Conservation (phyloP, 352 stramenopile species). For the Pythium pyrilobum region DNA sequence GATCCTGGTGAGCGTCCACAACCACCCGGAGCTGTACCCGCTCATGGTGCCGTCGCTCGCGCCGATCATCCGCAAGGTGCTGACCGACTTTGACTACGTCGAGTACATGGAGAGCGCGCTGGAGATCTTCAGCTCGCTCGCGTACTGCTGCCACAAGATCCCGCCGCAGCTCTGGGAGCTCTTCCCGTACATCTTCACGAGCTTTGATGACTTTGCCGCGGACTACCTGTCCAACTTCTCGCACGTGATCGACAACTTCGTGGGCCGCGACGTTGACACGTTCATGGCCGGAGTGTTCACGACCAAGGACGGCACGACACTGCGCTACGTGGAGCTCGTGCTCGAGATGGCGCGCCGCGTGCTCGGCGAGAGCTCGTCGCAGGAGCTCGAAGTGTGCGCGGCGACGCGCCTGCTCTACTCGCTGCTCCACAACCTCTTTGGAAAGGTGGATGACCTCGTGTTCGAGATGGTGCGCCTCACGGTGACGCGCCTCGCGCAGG, state of each 20-base stretch:
- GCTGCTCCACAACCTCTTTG: constrained; percentile 80
- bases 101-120: constrained; percentile 97
- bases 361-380: constrained; percentile 50
- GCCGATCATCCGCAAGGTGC: constrained; percentile 94
- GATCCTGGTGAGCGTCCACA: constrained; percentile 80
- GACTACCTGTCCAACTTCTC: constrained; percentile 97
- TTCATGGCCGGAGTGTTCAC: constrained; percentile 54
- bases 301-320: constrained; percentile 32
- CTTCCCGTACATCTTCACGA: constrained; percentile 95
- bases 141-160: constrained; percentile 93
- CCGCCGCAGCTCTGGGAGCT: constrained; percentile 91
- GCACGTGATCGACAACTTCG: constrained; percentile 95
- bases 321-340: constrained; percentile 76
- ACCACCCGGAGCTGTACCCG: constrained; percentile 73
- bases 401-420: constrained; percentile 74
- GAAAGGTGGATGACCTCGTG: constrained; percentile 74
- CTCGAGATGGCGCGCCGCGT: constrained; percentile 76
- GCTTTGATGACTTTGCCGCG: constrained; percentile 94
- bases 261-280: constrained; percentile 73
- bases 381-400: constrained; percentile 72
- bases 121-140: constrained; percentile 95
- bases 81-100: constrained; percentile 94
- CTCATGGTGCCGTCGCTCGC: constrained; percentile 93
- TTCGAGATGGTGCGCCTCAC: constrained; percentile 69
- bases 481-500: constrained; percentile 43